Evolutionary conservation across 257 asterid genomes (phyloP), one percentile per base, ranked within the genome.

Genomic region (Galeopsis tetrahit): DNA sequence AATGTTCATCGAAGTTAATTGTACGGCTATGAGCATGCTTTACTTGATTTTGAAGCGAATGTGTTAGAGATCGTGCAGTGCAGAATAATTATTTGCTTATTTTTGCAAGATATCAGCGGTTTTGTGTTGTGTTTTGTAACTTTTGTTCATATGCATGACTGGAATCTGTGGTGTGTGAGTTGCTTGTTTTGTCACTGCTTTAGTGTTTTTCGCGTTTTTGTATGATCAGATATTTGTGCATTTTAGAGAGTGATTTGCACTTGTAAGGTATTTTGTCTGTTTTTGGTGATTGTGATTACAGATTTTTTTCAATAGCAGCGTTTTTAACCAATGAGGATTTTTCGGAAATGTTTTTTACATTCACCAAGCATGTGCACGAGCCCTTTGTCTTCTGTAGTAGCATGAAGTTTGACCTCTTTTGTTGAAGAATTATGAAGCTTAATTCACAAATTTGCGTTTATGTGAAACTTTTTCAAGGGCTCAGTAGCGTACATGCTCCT

Each of bases 1-100:
- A 64, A 34, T 66, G 66, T n/a, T 4, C 38, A 71, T 49, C 7
- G 55, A 56, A 43, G 44, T 64, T 56, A 39, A 9, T 56, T 64
- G 1, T 43, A 35, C 63, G 59, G 51, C 6, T 56, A 7, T n/a
- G 77, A 46, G 52, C 49, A 35, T 58, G 73, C 28, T 49, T 59
- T 32, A 14, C 43, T 69, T 79, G 60, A 63, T 44, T 49, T 63
- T 68, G 60, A 13, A 63, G 58, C 52, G 4, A 46, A 60, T 72
- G 17, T 63, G 66, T 17, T 48, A 4, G 52, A 17, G 68, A 73
- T 72, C 71, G 75, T 21, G 8, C 15, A 7, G n/a, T 55, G 35
- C 9, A 7, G 21, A 44, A 48, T 49, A 66, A 14, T 58, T 15
- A 33, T 38, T 68, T n/a, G 63, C 63, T 34, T 36, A 11, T 34